Evolutionary conservation across 2,329 filamentous ascomycete species (phyloP).

Genomic region (Monilinia fructigena): DNA sequence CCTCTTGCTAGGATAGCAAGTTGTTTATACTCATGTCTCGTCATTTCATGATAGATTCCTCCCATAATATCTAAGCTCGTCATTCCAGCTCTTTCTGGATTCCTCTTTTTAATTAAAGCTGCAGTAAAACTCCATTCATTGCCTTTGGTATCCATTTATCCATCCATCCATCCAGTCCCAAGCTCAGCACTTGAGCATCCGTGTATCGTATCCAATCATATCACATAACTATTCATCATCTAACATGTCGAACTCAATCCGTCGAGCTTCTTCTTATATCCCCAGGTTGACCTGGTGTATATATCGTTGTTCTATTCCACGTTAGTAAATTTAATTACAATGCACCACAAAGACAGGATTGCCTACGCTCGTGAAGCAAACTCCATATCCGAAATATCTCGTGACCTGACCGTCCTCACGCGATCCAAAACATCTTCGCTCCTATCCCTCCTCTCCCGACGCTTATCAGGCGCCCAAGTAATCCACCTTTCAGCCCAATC

Average conservation of each 20-base stretch:
- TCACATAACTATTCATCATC: background rate
- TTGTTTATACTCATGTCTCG: background rate
- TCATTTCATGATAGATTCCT: background rate
- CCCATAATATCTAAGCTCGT: background rate
- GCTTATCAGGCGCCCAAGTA: constrained; percentile 5
- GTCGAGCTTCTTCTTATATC: constrained; percentile 8
- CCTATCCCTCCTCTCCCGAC: background rate
- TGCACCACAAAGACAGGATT: no score
- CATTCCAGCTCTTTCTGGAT: background rate
- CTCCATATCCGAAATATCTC: constrained; percentile 7
- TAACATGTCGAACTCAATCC: background rate
- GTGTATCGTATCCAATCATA: background rate
- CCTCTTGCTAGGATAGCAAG: background rate
- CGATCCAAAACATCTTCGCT: background rate
- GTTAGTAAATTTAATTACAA: background rate
- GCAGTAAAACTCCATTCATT: constrained; percentile 1
- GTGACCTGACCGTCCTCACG: background rate
- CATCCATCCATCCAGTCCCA: background rate
- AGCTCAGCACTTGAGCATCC: constrained; percentile 14
- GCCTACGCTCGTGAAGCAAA: constrained; percentile 9
- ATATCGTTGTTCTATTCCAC: constrained; percentile 1
- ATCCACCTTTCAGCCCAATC: constrained; percentile 18
- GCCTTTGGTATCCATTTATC: background rate
- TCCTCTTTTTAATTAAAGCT: background rate
- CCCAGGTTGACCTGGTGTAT: constrained; percentile 3